These are phyloP conservation scores for Scedosporium boydii DNA, from an alignment of 2,329 filamentous ascomycete genomes.

Conservation along the genomic window DNA sequence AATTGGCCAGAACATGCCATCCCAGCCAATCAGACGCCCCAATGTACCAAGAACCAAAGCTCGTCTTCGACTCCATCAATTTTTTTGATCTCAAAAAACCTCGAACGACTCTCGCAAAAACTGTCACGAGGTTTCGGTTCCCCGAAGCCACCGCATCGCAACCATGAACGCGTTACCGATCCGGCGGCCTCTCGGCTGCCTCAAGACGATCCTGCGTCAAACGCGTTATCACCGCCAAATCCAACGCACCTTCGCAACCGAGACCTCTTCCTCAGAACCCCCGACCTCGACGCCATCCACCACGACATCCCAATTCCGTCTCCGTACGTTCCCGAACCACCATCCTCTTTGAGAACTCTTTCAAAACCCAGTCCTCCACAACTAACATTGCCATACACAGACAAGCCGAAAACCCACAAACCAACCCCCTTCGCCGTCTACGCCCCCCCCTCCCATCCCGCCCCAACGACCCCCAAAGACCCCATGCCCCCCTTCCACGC, in stretches of 20 bases:
- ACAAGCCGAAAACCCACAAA: slow-evolving; percentile 6
- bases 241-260: slow-evolving; percentile 9
- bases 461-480: slow-evolving; percentile 25
- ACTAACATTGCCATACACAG: background rate
- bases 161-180: slow-evolving; percentile 52
- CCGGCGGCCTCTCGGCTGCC: slow-evolving; percentile 60
- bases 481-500: slow-evolving; percentile 59
- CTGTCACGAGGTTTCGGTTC: background rate
- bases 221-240: slow-evolving; percentile 36
- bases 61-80: background rate
- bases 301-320: slow-evolving; percentile 19
- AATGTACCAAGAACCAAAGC: background rate
- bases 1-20: background rate
- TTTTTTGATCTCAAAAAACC: background rate
- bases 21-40: slow-evolving; percentile 5
- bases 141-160: slow-evolving; percentile 7
- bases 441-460: slow-evolving; percentile 3
- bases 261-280: slow-evolving; percentile 24
- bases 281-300: slow-evolving; percentile 17
- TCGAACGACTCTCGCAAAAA: too few relatives aligned
- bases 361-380: background rate
- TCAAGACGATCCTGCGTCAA: slow-evolving; percentile 55
- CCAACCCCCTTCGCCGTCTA: slow-evolving; percentile 14
- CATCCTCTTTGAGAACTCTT: background rate
- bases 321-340: slow-evolving; percentile 17